Evolutionary conservation across 1,139 yeast genomes (phyloP).

Genomic region (Geotrichum reessii): DNA sequence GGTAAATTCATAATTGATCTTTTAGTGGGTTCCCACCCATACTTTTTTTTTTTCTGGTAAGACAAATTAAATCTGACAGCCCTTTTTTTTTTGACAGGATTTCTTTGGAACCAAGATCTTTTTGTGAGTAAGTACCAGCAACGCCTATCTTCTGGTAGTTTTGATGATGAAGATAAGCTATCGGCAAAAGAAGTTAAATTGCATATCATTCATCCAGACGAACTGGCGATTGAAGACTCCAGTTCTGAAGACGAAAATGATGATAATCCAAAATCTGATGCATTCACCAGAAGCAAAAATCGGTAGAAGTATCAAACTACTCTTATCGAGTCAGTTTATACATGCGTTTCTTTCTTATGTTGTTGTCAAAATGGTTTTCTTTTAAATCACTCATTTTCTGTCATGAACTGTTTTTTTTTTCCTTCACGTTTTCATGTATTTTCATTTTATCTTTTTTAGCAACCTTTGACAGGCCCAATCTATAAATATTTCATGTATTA

Average conservation of each 20-base stretch:
- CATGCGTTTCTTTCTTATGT: not conserved
- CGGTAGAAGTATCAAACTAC: not conserved
- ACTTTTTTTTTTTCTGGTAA: no score
- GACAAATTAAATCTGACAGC: no score
- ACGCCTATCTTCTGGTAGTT: not conserved
- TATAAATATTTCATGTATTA: no score
- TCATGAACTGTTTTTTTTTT: no score
- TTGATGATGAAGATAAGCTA: not conserved
- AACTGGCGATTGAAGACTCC: not conserved
- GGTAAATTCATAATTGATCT: not conserved
- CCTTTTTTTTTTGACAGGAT: constrained; percentile 5
- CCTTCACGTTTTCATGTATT: no score
- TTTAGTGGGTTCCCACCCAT: no score
- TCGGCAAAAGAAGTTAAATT: not conserved
- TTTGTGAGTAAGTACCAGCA: constrained; percentile 14
- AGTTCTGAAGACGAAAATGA: not conserved
- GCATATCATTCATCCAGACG: not conserved
- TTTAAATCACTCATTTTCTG: not conserved
- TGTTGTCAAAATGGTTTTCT: not conserved
- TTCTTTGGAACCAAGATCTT: constrained; percentile 17
- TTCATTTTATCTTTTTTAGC: no score
- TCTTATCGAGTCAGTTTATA: not conserved
- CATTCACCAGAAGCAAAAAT: not conserved
- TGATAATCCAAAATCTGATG: not conserved
- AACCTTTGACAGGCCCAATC: no score